Evolutionary conservation across 768 basidiomycete genomes (phyloP).

Genomic region (Clavaria fumosa): DNA sequence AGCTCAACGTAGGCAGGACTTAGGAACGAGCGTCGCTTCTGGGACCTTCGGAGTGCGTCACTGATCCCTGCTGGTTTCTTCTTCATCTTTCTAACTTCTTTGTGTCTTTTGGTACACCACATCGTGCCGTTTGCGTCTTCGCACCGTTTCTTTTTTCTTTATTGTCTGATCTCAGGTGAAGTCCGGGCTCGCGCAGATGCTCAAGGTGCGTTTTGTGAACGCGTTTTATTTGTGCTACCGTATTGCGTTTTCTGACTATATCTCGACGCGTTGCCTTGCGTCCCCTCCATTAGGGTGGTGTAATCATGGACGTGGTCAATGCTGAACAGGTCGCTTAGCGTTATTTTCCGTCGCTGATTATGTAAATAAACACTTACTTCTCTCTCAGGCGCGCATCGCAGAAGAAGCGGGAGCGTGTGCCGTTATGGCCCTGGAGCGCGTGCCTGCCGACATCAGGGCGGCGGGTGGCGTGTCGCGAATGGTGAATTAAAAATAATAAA

Average conservation of each 20-base stretch:
- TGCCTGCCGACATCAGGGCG: slow-evolving; percentile 87
- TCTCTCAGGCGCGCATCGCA: slow-evolving; percentile 73
- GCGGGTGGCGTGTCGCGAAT: slow-evolving; percentile 93
- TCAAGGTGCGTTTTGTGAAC: slow-evolving; percentile 44
- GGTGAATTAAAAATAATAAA: slow-evolving; percentile 37
- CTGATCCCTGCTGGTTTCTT: no score
- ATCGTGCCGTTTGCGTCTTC: no score
- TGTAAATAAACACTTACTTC: slow-evolving; percentile 6
- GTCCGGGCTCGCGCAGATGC: slow-evolving; percentile 91
- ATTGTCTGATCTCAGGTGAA: slow-evolving; percentile 70
- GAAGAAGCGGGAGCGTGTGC: slow-evolving; percentile 96
- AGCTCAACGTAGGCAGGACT: no score
- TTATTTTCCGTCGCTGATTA: slow-evolving; percentile 2
- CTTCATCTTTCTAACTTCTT: no score
- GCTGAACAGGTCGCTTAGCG: slow-evolving; percentile 31
- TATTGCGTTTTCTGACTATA: slow-evolving; percentile 3
- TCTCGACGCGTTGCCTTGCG: no score
- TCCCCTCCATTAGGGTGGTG: slow-evolving; percentile 14
- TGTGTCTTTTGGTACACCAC: no score
- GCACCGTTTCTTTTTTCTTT: no score
- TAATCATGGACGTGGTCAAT: slow-evolving; percentile 93
- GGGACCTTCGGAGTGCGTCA: no score
- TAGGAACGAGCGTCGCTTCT: no score
- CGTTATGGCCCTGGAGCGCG: slow-evolving; percentile 92
- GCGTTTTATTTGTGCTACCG: slow-evolving; percentile 4